Base-by-base conservation (phyloP, 805 yeast species). In the Candida vartiovaarae region DNA sequence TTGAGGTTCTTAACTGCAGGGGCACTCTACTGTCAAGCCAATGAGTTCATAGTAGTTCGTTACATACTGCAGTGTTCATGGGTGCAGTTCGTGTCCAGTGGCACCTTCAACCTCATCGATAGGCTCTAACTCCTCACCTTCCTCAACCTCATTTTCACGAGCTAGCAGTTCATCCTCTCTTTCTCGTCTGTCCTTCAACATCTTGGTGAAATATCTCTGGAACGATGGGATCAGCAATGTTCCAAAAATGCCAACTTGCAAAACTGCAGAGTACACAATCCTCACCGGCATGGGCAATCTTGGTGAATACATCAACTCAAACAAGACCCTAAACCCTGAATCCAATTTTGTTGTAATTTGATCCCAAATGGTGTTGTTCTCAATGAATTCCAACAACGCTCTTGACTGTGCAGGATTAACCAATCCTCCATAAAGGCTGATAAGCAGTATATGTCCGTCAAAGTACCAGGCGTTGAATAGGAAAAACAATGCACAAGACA, bases 191-290 rank as follows among this genome's bases (percentile, higher is more conserved):
- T 44, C 48, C n/a, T 25, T 27, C 29, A 25, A 10, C 7, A 34
- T 29, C 11, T 7, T 38, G 15, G 20, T 25, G 27, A 49, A 47
- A 28, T 41, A 32, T 3, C 36, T 43, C 30, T 52, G 51, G 10
- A 49, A 25, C 2, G 40, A 36, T 7, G 54, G 54, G 2, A 42
- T 29, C 30, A 44, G 9, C 32, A 50, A 45, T 1, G 48, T 43
- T 15, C 45, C 36, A 39, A 47, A 47, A 10, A 51, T 24, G 3
- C 39, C n/a, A 8, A 43, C 2, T 27, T 47, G 47, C 8, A 52
- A 39, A 25, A 35, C 2, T 8, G 42, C 11, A 0, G 29, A 5
- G 23, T 28, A 26, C 24, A 20, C 31, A 11, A 15, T 8, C 24
- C 38, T 25, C 38, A 36, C 30, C 4, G 31, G 32, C 6, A 15